Base-by-base conservation (phyloP, 2,329 filamentous ascomycete species). In the Akanthomyces lecanii region DNA sequence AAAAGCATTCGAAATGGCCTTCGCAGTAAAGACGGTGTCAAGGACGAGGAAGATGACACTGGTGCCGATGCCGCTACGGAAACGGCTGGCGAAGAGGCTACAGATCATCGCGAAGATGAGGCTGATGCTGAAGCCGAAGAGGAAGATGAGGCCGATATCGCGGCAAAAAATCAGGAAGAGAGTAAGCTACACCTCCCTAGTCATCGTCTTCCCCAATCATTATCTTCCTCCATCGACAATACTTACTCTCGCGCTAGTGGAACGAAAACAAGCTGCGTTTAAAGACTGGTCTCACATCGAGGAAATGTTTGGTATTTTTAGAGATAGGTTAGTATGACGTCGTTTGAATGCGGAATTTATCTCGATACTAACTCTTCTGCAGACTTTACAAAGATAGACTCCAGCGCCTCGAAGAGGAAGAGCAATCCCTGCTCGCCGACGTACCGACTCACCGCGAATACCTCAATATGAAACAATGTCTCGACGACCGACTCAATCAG, bases 361-460 rank as follows among this genome's bases (percentile, higher is more conserved):
- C 21, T 47, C 30, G 14, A 67, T 73, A 75, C 66, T 73, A 58
- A 73, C 61, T 21, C 21, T 23, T 23, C 61, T 12, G 52, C 70
- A 96, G 92, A 67, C 83, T 97, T 48, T 95, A 93, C 74, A 91
- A 95, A 71, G 94, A 98, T 74, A 86, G 92, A 66, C 83, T 99
- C 25, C 88, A 90, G 57, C 88, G 91, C 70, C 81, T 96, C 62
- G 92, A 96, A 69, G 78, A 82, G 67, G 86, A 89, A 73, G 86
- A 89, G 70, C 82, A 81, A 38, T 86, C 87, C 73, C 76, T 89
- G 21, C 75, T 79, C 62, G 79, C 83, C 68, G 80, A 83, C 53
- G 81, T 79, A 61, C 86, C 86, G n/a, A 89, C 86, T n/a, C 95
- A 99, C 73, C 91, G 92, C 42, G 94, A 97, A 74, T 94, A 93